Base-by-base conservation (phyloP, 768 basidiomycete species). In the Boletus sensibilis region DNA sequence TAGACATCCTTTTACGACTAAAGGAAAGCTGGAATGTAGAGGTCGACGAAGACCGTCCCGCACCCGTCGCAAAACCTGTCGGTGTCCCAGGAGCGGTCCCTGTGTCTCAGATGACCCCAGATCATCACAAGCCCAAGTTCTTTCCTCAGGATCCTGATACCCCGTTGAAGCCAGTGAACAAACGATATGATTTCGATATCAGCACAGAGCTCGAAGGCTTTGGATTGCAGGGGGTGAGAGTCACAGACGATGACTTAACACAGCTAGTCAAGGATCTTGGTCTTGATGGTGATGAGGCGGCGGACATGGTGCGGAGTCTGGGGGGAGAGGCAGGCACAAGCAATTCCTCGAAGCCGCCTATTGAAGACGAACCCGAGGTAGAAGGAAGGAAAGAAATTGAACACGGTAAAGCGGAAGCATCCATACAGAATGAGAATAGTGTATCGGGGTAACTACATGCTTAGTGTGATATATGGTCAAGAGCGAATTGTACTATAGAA, bases 101-200 rank as follows among this genome's bases (percentile, higher is more conserved):
- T 9, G 89, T 91, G 11, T 74, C 84, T 9, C 83, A 92, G 67
- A 92, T 92, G 87, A 88, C 86, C 8, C 87, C 88, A n/a, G 82
- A 87, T 39, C 86, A 79, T 46, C 78, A 92, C 63, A 84, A 76
- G 64, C 79, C 77, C 53, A 81, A 82, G 64, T 76, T 83, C 45
- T 76, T 84, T 39, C 78, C 82, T 48, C 67, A 62, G 40, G 69
- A 75, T 40, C 68, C 74, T 0, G 65, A 70, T 13, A 79, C 78
- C n/a, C 81, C 81, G 13, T 68, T 78, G 44, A 81, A 76, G 56
- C 81, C 85, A 4, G 78, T 79, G 44, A 86, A 86, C 71, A 87
- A 84, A 66, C 72, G 75, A 27, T 75, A 79, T 37, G 75, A 78
- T 62, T 77, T 88, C 43, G 88, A 94, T 65, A 76, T 87, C 10